A percentile compares a stretch with the other conserved stretches of the same genome.
phyloP scores from a whole-genome alignment of 2,329 filamentous ascomycete genomes.

The Penicillium sp. region DNA sequence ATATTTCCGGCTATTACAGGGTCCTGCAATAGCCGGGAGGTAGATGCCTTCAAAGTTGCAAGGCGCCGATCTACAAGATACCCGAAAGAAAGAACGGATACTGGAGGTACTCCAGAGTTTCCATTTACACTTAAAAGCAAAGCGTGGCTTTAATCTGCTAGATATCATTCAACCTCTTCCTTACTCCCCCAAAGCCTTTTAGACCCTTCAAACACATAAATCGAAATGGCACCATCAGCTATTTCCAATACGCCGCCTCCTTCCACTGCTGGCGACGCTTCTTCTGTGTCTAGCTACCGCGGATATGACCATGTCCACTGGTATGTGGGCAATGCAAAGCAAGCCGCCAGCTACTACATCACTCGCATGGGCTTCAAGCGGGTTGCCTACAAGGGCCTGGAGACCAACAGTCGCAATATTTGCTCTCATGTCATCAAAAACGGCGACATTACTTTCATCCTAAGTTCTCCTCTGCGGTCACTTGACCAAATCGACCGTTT shows the following conservation, averaged over 20 bases:
- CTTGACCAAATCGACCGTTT: slow-evolving; percentile 61
- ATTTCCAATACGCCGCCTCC: slow-evolving; percentile 30
- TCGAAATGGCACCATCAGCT: slow-evolving; percentile 35
- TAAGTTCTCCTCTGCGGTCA: slow-evolving; percentile 57
- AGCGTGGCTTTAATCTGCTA: background rate
- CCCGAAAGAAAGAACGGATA: slow-evolving; percentile 10
- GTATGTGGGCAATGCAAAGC: slow-evolving; percentile 97
- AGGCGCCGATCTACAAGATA: slow-evolving; percentile 4
- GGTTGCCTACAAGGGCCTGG: slow-evolving; percentile 82
- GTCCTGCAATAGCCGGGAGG: slow-evolving; percentile 4
- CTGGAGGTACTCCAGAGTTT: background rate
- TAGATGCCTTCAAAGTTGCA: slow-evolving; percentile 2
- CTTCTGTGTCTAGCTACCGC: slow-evolving; percentile 53
- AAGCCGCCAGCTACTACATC: slow-evolving; percentile 86
- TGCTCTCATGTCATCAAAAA: slow-evolving; percentile 71
- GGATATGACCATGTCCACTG: slow-evolving; percentile 93
- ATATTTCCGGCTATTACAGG: slow-evolving; percentile 21
- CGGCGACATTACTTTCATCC: slow-evolving; percentile 45
- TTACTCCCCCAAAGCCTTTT: background rate
- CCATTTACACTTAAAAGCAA: slow-evolving; percentile 6
- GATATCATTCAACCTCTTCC: background rate
- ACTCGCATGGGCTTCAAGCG: slow-evolving; percentile 82
- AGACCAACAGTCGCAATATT: slow-evolving; percentile 79
- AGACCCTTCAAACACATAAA: background rate
- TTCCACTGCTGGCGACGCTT: slow-evolving; percentile 13